Percentiles rank a stretch among this genome's conserved stretches.
These are phyloP conservation scores for Zymoseptoria crescenta DNA, from an alignment of 2,329 filamentous ascomycete species.

Conservation along the genomic window DNA sequence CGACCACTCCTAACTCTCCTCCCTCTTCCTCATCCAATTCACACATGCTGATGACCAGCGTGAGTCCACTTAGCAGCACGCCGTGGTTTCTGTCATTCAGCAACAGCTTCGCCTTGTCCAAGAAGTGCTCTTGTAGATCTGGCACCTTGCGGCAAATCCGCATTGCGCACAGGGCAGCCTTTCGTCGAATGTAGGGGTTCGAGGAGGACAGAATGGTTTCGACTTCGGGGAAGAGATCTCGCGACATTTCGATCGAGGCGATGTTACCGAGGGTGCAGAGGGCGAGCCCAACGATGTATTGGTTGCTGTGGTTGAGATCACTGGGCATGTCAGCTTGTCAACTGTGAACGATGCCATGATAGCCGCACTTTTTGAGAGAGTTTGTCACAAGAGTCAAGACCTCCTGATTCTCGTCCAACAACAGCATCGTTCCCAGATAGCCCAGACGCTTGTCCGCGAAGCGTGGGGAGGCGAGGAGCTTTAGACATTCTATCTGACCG, in stretches of 20 bases:
- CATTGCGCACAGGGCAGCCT: slow-evolving; percentile 98
- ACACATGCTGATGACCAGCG: slow-evolving; percentile 82
- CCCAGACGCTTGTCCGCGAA: slow-evolving; percentile 97
- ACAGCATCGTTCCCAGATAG: slow-evolving; percentile 89
- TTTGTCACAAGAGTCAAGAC: slow-evolving; percentile 96
- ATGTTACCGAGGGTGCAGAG: slow-evolving; percentile 97
- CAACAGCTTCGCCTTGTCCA: slow-evolving; percentile 84
- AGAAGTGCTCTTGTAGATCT: slow-evolving; percentile 91
- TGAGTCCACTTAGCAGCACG: slow-evolving; percentile 85
- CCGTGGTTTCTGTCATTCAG: slow-evolving; percentile 93
- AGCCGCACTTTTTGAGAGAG: slow-evolving; percentile 84
- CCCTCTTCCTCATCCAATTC: slow-evolving; percentile 90
- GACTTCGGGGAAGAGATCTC: slow-evolving; percentile 93
- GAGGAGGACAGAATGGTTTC: slow-evolving; percentile 84
- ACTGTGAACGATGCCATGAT: neutral
- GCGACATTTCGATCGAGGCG: slow-evolving; percentile 94
- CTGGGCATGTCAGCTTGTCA: slow-evolving; percentile 40
- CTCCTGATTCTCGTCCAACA: slow-evolving; percentile 97
- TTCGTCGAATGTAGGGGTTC: slow-evolving; percentile 96
- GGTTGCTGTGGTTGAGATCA: slow-evolving; percentile 93
- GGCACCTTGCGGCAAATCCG: slow-evolving; percentile 96
- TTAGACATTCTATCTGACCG: slow-evolving; percentile 97
- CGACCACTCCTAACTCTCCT: slow-evolving; percentile 80
- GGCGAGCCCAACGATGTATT: slow-evolving; percentile 94
- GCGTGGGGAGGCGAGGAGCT: slow-evolving; percentile 88